These are phyloP conservation scores for Hydrangea macrophylla DNA, from an alignment of 148 eudicot genomes.

Conservation along the genomic window DNA sequence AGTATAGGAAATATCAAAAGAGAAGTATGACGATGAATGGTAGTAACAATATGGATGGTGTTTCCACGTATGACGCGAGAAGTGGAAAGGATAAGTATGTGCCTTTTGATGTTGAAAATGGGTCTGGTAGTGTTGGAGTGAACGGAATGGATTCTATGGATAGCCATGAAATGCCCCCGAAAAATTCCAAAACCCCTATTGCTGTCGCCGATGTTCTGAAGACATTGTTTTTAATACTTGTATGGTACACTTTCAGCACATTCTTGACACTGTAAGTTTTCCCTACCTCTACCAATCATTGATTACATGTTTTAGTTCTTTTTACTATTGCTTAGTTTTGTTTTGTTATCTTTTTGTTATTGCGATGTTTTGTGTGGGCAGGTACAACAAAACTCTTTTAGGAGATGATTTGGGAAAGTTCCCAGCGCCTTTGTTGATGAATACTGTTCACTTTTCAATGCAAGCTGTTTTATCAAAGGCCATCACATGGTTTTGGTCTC, in stretches of 20 bases:
- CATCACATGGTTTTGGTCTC: constrained; percentile 85
- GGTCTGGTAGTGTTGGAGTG: constrained; percentile 10
- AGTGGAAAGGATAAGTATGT: constrained; percentile 34
- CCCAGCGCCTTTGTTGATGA: constrained; percentile 97
- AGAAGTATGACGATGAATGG: constrained; percentile 31
- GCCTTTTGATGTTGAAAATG: constrained; percentile 62
- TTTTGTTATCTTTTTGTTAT: constrained; percentile 11
- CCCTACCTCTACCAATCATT: background rate
- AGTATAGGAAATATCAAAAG: constrained; percentile 1
- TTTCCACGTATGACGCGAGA: constrained; percentile 4
- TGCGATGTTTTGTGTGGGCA: constrained; percentile 24
- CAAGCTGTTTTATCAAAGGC: constrained; percentile 87
- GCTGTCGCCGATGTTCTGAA: constrained; percentile 72
- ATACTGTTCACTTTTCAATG: constrained; percentile 88
- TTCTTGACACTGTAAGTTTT: constrained; percentile 84
- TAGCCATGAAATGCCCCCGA: background rate
- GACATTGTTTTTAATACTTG: constrained; percentile 69
- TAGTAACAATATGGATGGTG: constrained; percentile 16
- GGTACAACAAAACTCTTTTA: constrained; percentile 88
- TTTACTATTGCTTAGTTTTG: background rate
- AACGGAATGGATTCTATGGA: constrained; percentile 16
- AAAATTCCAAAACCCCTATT: constrained; percentile 28
- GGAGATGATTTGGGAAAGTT: constrained; percentile 93
- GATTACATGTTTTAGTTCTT: background rate
- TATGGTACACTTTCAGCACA: constrained; percentile 94